Conservation (phyloP, 2,329 filamentous ascomycete genomes). For the Apiospora sp. region DNA sequence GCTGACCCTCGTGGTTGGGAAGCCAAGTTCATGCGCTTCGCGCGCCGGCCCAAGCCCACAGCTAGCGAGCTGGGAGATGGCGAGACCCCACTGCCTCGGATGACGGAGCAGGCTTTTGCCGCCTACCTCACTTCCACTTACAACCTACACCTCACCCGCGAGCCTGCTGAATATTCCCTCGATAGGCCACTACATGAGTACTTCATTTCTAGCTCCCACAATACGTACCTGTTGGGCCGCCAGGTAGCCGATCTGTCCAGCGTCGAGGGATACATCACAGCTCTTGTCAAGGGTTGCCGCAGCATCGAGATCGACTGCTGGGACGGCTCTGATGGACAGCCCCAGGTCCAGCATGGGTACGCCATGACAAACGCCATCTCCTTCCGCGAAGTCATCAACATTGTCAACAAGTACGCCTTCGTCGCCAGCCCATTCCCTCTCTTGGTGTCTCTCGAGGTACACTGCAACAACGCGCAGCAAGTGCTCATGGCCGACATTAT, state of each 20-base stretch:
- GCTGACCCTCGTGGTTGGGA: slow-evolving; percentile 73
- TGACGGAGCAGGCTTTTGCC: slow-evolving; percentile 82
- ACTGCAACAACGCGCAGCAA: slow-evolving; percentile 87
- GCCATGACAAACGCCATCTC: slow-evolving; percentile 89
- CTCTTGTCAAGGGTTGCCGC: slow-evolving; percentile 86
- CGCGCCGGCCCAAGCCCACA: slow-evolving; percentile 63
- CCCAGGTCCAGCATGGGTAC: slow-evolving; percentile 88
- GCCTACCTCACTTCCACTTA: slow-evolving; percentile 78
- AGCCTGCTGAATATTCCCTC: slow-evolving; percentile 69
- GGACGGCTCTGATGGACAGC: slow-evolving; percentile 89
- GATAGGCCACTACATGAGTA: slow-evolving; percentile 94
- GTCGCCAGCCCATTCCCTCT: slow-evolving; percentile 85
- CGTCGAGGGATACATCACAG: slow-evolving; percentile 92
- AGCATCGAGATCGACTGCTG: slow-evolving; percentile 98
- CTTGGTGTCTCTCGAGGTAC: slow-evolving; percentile 94
- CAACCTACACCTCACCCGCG: slow-evolving; percentile 72
- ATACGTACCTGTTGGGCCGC: slow-evolving; percentile 92
- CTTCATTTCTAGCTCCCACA: slow-evolving; percentile 98
- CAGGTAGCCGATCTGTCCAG: slow-evolving; percentile 92
- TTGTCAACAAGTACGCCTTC: slow-evolving; percentile 95
- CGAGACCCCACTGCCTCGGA: slow-evolving; percentile 60
- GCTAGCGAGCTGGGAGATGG: slow-evolving; percentile 52
- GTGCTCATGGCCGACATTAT: slow-evolving; percentile 89
- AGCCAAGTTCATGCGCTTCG: slow-evolving; percentile 73
- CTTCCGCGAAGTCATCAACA: slow-evolving; percentile 90